phyloP scores from a whole-genome alignment of 306 rosid genomes.

The Calophaca sinica region DNA sequence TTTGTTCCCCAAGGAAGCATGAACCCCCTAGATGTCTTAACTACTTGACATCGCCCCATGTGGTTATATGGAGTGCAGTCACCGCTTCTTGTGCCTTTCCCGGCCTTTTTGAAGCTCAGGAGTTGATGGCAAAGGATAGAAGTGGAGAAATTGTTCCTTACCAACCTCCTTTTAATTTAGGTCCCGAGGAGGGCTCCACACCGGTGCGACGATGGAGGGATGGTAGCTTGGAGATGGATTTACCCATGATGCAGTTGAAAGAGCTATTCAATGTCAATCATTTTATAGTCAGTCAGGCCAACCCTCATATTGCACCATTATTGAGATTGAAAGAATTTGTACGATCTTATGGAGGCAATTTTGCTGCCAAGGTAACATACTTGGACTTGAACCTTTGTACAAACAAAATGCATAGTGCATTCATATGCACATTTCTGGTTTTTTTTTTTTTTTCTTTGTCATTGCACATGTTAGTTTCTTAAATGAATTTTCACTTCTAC shows the following conservation, averaged over 20 bases:
- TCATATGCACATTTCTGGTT: no score
- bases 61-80: constrained; percentile 98
- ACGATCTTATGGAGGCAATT: constrained; percentile 86
- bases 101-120: constrained; percentile 99
- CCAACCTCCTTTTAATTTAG: constrained; percentile 94
- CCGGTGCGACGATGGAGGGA: constrained; percentile 93
- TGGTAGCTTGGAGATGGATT: constrained; percentile 97
- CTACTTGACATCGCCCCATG: constrained; percentile 97
- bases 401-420: background rate
- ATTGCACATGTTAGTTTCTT: no score
- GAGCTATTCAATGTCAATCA: constrained; percentile 96
- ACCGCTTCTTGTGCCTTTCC: constrained; percentile 99
- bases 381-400: constrained; percentile 29
- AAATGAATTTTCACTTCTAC: no score
- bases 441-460: no score
- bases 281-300: constrained; percentile 96
- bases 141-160: constrained; percentile 95
- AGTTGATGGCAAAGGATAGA: constrained; percentile 97
- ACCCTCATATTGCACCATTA: constrained; percentile 93
- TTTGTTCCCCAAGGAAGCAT: constrained; percentile 96
- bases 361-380: constrained; percentile 86
- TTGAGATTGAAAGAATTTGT: constrained; percentile 85
- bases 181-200: constrained; percentile 80
- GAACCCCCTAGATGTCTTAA: constrained; percentile 99
- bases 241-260: constrained; percentile 96